Conservation (phyloP, 495 filamentous ascomycete species). For the Hypoxylon lenormandii region DNA sequence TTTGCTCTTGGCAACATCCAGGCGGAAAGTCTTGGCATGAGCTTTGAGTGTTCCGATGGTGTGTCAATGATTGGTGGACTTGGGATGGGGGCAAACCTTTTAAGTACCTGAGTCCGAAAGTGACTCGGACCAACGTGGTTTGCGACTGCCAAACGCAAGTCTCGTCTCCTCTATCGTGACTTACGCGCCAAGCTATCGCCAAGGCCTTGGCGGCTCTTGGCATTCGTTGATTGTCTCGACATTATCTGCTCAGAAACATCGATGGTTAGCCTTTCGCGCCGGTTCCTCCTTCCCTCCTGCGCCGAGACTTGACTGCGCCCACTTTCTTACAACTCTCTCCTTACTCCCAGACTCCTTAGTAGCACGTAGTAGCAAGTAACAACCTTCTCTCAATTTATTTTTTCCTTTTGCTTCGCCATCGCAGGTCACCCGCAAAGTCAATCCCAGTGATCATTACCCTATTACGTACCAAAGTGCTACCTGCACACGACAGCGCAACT, state of each 20-base stretch:
- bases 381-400: too few species aligned
- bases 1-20: constrained; percentile 59
- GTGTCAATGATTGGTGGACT: constrained; percentile 38
- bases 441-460: constrained; percentile 35
- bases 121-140: constrained; percentile 28
- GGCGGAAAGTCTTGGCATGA: constrained; percentile 62
- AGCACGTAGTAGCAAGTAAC: neutral
- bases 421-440: too few species aligned
- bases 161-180: constrained; percentile 46
- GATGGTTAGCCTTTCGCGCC: constrained; percentile 41
- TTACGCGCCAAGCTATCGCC: constrained; percentile 47
- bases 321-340: constrained; percentile 42
- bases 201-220: constrained; percentile 56
- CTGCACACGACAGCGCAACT: too few species aligned
- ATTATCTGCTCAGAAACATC: constrained; percentile 43
- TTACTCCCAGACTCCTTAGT: constrained; percentile 3
- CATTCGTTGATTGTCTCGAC: constrained; percentile 55
- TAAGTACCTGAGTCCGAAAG: constrained; percentile 39
- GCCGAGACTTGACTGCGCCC: constrained; percentile 51
- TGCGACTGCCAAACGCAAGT: constrained; percentile 35
- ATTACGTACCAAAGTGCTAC: constrained; percentile 36
- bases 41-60: constrained; percentile 45
- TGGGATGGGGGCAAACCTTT: constrained; percentile 41
- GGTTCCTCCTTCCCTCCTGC: constrained; percentile 51
- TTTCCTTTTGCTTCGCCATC: too few species aligned